phyloP scores from a whole-genome alignment of 805 yeast genomes.

The Spathaspora hagerdaliae region DNA sequence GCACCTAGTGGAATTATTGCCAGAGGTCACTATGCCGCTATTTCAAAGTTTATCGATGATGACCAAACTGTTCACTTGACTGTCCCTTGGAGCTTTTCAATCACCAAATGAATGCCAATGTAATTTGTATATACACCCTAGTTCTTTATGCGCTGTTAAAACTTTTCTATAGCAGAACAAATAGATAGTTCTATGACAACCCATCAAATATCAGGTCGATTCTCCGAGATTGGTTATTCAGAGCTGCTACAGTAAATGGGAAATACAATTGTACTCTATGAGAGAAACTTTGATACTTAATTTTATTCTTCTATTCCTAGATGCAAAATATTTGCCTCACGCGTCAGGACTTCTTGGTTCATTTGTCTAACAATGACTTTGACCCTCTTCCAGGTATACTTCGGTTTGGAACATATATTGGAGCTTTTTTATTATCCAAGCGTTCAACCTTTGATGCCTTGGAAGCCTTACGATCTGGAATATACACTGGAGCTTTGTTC shows the following conservation, averaged over 20 bases:
- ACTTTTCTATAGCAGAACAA: neutral
- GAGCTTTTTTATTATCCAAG: conserved; percentile 2
- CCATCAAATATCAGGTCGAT: too few relatives aligned
- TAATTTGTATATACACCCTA: neutral
- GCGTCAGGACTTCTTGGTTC: too few relatives aligned
- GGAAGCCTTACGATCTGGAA: conserved; percentile 15
- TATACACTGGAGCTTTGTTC: conserved; percentile 30
- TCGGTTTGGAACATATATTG: conserved; percentile 7
- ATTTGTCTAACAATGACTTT: too few relatives aligned
- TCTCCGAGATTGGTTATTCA: too few relatives aligned
- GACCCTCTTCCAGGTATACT: neutral
- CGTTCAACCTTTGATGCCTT: too few relatives aligned
- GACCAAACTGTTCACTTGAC: conserved; percentile 71
- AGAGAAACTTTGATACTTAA: too few relatives aligned
- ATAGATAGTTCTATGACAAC: too few relatives aligned
- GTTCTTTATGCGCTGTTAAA: neutral
- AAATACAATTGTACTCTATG: too few relatives aligned
- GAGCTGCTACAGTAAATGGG: too few relatives aligned
- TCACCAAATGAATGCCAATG: conserved; percentile 48
- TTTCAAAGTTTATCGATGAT: conserved; percentile 81
- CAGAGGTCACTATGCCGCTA: conserved; percentile 79
- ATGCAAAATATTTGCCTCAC: too few relatives aligned
- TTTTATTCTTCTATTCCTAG: too few relatives aligned
- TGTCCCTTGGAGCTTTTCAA: conserved; percentile 83
- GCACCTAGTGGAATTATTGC: conserved; percentile 91